Evolutionary conservation across 805 yeast species (phyloP).

Genomic region (Pichia heedii): DNA sequence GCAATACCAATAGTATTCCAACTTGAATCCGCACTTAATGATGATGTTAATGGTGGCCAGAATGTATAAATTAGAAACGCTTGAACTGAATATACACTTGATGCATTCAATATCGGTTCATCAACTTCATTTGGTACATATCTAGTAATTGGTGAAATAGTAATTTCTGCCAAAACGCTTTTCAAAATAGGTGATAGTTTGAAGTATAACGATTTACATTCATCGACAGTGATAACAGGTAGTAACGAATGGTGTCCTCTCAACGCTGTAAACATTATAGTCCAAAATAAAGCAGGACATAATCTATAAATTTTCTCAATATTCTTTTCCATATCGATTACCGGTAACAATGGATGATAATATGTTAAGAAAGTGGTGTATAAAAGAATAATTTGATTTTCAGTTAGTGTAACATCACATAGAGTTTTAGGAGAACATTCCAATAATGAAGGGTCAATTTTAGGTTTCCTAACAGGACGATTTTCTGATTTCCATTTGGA

Average conservation of each 20-base stretch:
- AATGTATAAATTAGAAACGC: slow-evolving; percentile 80
- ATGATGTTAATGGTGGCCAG: slow-evolving; percentile 96
- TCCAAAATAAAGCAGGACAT: slow-evolving; percentile 92
- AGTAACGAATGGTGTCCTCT: slow-evolving; percentile 43
- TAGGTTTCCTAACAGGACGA: slow-evolving; percentile 16
- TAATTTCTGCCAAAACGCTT: slow-evolving; percentile 73
- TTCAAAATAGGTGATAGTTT: slow-evolving; percentile 62
- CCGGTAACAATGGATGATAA: slow-evolving; percentile 82
- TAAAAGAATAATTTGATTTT: slow-evolving; percentile 52
- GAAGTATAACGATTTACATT: slow-evolving; percentile 38
- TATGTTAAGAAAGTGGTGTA: slow-evolving; percentile 62
- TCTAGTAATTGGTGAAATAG: slow-evolving; percentile 83
- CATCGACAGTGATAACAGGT: slow-evolving; percentile 16
- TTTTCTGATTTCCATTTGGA: slow-evolving; percentile 12
- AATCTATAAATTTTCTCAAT: slow-evolving; percentile 71
- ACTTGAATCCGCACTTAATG: slow-evolving; percentile 88
- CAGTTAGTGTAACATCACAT: slow-evolving; percentile 55
- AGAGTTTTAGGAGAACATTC: slow-evolving; percentile 59
- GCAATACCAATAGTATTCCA: slow-evolving; percentile 96
- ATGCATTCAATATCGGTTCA: slow-evolving; percentile 77
- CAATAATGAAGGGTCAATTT: slow-evolving; percentile 25
- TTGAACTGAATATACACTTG: slow-evolving; percentile 90
- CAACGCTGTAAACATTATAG: slow-evolving; percentile 75
- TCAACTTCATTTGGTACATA: slow-evolving; percentile 71
- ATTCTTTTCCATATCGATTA: slow-evolving; percentile 73